Conservation (phyloP, 495 filamentous ascomycete genomes). For the Podospora fimiseda region DNA sequence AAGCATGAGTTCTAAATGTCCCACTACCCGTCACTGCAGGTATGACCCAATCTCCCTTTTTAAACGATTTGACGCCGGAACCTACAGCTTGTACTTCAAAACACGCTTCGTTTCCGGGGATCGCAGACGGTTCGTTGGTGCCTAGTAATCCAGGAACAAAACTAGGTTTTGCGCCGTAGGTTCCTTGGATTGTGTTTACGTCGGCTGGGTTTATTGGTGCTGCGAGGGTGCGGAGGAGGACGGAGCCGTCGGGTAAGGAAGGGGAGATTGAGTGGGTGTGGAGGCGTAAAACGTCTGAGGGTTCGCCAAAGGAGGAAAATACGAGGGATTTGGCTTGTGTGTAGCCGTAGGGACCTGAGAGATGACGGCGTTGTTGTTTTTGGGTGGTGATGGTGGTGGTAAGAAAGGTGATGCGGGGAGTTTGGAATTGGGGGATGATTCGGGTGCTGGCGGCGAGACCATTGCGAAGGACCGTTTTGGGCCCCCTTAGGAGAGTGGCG, state of each 20-base stretch:
- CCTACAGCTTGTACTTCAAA: slow-evolving; percentile 75
- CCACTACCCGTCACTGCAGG: slow-evolving; percentile 74
- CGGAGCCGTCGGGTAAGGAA: slow-evolving; percentile 65
- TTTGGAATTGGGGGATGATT: background rate
- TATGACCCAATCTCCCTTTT: slow-evolving; percentile 81
- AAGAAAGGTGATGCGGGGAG: background rate
- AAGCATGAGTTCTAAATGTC: slow-evolving; percentile 87
- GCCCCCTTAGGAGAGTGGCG: too few relatives aligned
- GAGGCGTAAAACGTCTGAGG: slow-evolving; percentile 69
- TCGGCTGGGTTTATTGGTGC: slow-evolving; percentile 95
- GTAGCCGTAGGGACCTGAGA: slow-evolving; percentile 74
- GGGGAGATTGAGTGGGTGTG: slow-evolving; percentile 80
- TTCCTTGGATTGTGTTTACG: slow-evolving; percentile 88
- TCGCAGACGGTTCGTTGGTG: slow-evolving; percentile 56
- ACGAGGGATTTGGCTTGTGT: slow-evolving; percentile 91
- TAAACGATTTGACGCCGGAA: slow-evolving; percentile 43
- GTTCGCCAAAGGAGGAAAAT: slow-evolving; percentile 80
- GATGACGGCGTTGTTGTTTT: slow-evolving; percentile 18
- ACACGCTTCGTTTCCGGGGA: slow-evolving; percentile 80
- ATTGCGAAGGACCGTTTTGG: too few relatives aligned
- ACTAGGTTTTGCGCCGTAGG: slow-evolving; percentile 79
- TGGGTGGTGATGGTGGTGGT: background rate
- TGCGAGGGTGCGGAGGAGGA: slow-evolving; percentile 61
- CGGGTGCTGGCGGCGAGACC: background rate
- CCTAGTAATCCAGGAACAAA: slow-evolving; percentile 65